Base-by-base conservation (phyloP, 1,284 basidiomycete genomes). In the Ustilago shanxiensis region DNA sequence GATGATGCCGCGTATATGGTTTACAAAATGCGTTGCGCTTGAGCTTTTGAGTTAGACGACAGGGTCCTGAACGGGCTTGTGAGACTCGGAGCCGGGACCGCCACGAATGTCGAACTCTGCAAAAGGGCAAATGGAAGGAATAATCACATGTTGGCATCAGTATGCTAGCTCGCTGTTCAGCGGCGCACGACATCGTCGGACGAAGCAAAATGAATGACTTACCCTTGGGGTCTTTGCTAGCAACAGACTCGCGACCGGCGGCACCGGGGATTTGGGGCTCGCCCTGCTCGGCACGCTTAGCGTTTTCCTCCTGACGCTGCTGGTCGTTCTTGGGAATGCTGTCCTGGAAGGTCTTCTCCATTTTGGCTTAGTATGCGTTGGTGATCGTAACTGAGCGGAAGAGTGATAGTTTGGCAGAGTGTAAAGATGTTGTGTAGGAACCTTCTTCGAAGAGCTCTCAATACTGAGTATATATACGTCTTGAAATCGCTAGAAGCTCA, bases 271-370 rank as follows among this genome's bases (percentile, higher is more conserved):
- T 65, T 39, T 77, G 77, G 14, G 65, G 70, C 60, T 79, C 70
- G 60, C 77, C 77, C 55, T 70, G 53, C 35, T 70, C 60, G 20
- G 70, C 69, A 33, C 66, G 71, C 57, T 67, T 33, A 31, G 63
- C 72, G 56, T 80, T 80, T 41, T 73, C 68, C 52, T 66, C 22
- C 28, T 74, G 64, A 52, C 79, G 73, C 66, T 81, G 39, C 7
- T 62, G 61, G 20, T 77, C 72, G 56, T 58, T 64, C 55, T 60
- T 59, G 39, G 67, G 66, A 14, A 55, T 33, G 49, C 28, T 66
- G 55, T 80, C 78, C 37, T 80, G 63, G 71, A 80, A 80, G 14
- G 78, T 80, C 67, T 77, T 70, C 67, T 77, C 63, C 77, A 79
- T 79, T 49, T 29, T 70, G 50, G 31, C 13, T 54, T 29, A 24